These are phyloP conservation scores for Vitis hybrid DNA, from an alignment of 177 flowering plant species.

Conservation along the genomic window DNA sequence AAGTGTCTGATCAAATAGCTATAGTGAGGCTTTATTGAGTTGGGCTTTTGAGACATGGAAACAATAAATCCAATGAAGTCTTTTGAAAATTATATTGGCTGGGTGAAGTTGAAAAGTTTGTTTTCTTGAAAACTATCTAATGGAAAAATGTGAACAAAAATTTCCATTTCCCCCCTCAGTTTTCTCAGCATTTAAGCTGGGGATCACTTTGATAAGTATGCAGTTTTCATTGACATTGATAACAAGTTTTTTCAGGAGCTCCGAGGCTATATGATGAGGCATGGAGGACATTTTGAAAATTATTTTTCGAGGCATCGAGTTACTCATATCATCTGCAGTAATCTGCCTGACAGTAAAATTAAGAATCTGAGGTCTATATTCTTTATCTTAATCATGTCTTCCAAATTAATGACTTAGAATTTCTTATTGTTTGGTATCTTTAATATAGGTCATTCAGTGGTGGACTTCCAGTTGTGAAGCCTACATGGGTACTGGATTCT, in stretches of 20 bases:
- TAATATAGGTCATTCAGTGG: conserved; percentile 75
- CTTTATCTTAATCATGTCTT: background rate
- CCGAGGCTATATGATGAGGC: conserved; percentile 68
- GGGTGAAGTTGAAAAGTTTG: background rate
- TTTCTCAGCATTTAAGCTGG: background rate
- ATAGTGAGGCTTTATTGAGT: background rate
- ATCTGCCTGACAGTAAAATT: conserved; percentile 89
- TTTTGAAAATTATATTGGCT: background rate
- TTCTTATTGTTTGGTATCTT: conserved; percentile 10
- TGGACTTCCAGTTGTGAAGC: conserved; percentile 94
- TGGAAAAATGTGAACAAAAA: background rate
- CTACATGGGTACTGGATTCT: conserved; percentile 81
- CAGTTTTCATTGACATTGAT: background rate
- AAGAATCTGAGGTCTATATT: conserved; percentile 76
- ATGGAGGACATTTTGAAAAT: conserved; percentile 88
- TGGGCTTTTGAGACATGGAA: background rate
- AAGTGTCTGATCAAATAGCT: too few species aligned
- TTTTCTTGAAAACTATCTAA: background rate
- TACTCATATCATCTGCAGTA: conserved; percentile 94
- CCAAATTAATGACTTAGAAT: background rate
- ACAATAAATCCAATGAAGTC: background rate
- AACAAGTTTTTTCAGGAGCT: conserved; percentile 53
- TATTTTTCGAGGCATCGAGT: conserved; percentile 85
- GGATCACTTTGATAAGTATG: background rate
- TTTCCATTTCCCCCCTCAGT: background rate